Base-by-base conservation (phyloP, 495 filamentous ascomycete genomes). In the Neurospora sp. region DNA sequence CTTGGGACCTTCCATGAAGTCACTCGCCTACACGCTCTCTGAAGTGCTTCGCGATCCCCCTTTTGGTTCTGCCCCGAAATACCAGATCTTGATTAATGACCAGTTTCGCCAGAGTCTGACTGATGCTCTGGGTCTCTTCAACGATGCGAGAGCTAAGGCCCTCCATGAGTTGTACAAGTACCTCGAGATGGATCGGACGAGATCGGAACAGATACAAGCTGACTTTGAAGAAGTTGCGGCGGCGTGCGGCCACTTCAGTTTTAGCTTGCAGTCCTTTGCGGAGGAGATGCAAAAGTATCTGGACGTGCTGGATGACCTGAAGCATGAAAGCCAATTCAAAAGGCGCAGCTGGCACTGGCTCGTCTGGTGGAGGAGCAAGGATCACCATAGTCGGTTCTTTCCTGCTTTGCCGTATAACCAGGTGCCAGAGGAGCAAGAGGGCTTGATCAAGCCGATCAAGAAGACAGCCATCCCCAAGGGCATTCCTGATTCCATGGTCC, bases 151-250 rank as follows among this genome's bases (percentile, higher is more conserved):
- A 76, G 86, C 89, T 42, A 88, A 91, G 71, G 93, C 95, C 0
- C 85, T 99, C 3, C 86, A 89, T 71, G 84, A 89, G 70, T 85
- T 99, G 16, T 98, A 98, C 81, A 90, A 89, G 74, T 90, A 86
- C 54, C 91, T 93, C 72, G 90, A 93, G 71, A 83, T 93, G 31
- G 87, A 88, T 46, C 88, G 88, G 72, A 83, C 89, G 5, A 85
- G 88, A 39, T 87, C 88, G 3, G 84, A 92, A 40, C 90, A 91
- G 49, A 85, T 93, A n/a, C 92, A 95, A 74, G 96, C 96, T 7
- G 96, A 97, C 78, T 92, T 97, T 70, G 96, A 99, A 80, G 96
- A 99, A 81, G 94, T 98, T 10, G 93, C 94, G 39, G 96, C 96
- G 6, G 95, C 93, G 62, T 99, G 96, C 78, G 95, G 95, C 4